Evolutionary conservation across 2,329 filamentous ascomycete genomes (phyloP).

Genomic region (Pestalotiopsis fici): DNA sequence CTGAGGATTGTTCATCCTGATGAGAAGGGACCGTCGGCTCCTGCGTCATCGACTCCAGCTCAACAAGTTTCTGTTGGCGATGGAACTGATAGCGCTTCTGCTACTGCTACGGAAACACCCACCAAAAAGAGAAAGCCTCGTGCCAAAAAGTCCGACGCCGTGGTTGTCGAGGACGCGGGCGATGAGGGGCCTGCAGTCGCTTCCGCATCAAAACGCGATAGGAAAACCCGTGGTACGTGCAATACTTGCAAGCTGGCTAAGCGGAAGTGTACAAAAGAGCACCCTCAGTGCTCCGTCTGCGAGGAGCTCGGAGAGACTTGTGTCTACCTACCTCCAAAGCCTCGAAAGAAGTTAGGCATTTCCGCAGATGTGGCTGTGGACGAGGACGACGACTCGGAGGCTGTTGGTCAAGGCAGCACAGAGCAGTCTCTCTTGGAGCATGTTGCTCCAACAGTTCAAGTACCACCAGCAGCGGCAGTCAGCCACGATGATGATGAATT

Average conservation of each 20-base stretch:
- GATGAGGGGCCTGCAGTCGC: not conserved
- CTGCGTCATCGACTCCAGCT: constrained; percentile 24
- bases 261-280: constrained; percentile 33
- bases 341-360: constrained; percentile 27
- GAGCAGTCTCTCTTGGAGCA: constrained; percentile 10
- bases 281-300: constrained; percentile 33
- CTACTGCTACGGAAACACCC: constrained; percentile 20
- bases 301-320: constrained; percentile 23
- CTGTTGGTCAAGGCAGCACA: constrained; percentile 5
- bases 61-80: constrained; percentile 16
- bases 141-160: constrained; percentile 23
- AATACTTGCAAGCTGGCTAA: constrained; percentile 31
- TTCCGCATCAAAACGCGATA: constrained; percentile 16
- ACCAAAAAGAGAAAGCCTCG: constrained; percentile 25
- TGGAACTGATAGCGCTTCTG: constrained; percentile 11
- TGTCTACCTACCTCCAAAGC: constrained; percentile 27
- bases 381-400: constrained; percentile 18
- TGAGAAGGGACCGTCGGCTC: constrained; percentile 30
- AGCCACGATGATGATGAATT: constrained; percentile 33
- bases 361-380: constrained; percentile 18
- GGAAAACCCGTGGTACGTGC: constrained; percentile 33
- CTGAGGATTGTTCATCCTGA: constrained; percentile 58
- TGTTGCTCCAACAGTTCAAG: constrained; percentile 2
- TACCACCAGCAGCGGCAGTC: constrained; percentile 6
- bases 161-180: constrained; percentile 22